Evolutionary conservation across 805 yeast species (phyloP), one percentile per base, ranked within the genome.

Genomic region (Scheffersomyces ergatensis): DNA sequence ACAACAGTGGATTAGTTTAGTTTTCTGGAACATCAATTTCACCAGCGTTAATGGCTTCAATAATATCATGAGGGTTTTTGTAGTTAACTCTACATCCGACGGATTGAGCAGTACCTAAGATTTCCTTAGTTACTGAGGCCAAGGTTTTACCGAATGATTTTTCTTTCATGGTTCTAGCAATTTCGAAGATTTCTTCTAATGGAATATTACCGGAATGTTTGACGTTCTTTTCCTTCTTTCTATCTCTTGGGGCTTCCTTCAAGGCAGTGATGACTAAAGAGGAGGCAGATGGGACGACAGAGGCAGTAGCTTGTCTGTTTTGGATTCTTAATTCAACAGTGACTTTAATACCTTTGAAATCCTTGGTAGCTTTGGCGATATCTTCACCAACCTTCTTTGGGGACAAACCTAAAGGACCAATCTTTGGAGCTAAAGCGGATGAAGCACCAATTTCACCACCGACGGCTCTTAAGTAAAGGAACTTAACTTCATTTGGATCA

Each of bases 401-500:
- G 53, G 97, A 89, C 65, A 93, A 82, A 89, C 99, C 99, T 72
- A 93, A 88, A 63, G 99, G 99, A 88, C 99, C 99, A 71, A 93
- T 93, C 92, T 93, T 93, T 74, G 99, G 99, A 63, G 99, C 99
- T 68, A 93, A 86, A 59, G 99, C 97, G 58, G 99, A 87, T 53
- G 98, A 89, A 67, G 97, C 96, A 81, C 98, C 99, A 67, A 93
- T 95, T 83, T 93, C 99, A 83, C 99, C 99, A 87, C 99, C 99
- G 63, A 89, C 95, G 77, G 99, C 97, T 86, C 99, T 89, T 77
- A 93, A 80, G 88, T 92, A 92, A 78, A 93, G 80, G 87, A 78
- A 88, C 78, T 90, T 90, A 73, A 93, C 96, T 87, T 93, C 99
- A 81, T 60, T 78, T 70, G 99, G 99, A 76, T 93, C 99, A 79